Conservation (phyloP, 2,329 filamentous ascomycete genomes). For the Verticillium dahliae region DNA sequence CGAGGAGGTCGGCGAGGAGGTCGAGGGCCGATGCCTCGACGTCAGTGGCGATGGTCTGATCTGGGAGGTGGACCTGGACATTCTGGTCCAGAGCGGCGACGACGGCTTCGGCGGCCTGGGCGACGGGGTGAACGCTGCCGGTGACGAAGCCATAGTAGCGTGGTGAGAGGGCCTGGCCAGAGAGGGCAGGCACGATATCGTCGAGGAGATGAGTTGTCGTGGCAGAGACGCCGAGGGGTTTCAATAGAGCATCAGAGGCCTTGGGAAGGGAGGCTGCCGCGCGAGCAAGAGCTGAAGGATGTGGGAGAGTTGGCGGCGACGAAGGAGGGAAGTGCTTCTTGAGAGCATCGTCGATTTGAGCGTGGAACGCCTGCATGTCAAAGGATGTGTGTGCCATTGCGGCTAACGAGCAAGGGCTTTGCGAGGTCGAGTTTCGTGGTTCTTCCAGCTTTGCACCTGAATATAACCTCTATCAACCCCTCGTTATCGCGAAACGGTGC, state of each 20-base stretch:
- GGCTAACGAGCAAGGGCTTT: too few relatives aligned
- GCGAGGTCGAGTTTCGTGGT: neutral
- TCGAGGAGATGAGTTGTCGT: constrained; percentile 36
- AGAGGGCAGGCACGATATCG: constrained; percentile 54
- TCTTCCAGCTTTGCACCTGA: neutral
- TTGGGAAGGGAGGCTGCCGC: constrained; percentile 35
- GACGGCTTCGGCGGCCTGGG: constrained; percentile 77
- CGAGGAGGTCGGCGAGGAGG: constrained; percentile 60
- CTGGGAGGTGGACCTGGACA: constrained; percentile 72
- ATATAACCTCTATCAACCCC: neutral
- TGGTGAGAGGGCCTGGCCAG: constrained; percentile 52
- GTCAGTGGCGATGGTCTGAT: constrained; percentile 67
- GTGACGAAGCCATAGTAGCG: constrained; percentile 89
- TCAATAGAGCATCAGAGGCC: constrained; percentile 22
- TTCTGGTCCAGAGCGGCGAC: constrained; percentile 79
- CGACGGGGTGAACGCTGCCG: constrained; percentile 72
- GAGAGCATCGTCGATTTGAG: constrained; percentile 6
- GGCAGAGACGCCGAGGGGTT: constrained; percentile 19
- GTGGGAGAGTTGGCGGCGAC: constrained; percentile 31
- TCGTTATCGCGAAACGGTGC: neutral
- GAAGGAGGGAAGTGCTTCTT: constrained; percentile 3
- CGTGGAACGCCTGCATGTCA: constrained; percentile 3
- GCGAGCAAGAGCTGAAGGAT: constrained; percentile 20
- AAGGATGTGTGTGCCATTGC: neutral
- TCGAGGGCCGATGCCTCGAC: constrained; percentile 68